phyloP scores from a whole-genome alignment of 257 asterid species.

The Striga asiatica region DNA sequence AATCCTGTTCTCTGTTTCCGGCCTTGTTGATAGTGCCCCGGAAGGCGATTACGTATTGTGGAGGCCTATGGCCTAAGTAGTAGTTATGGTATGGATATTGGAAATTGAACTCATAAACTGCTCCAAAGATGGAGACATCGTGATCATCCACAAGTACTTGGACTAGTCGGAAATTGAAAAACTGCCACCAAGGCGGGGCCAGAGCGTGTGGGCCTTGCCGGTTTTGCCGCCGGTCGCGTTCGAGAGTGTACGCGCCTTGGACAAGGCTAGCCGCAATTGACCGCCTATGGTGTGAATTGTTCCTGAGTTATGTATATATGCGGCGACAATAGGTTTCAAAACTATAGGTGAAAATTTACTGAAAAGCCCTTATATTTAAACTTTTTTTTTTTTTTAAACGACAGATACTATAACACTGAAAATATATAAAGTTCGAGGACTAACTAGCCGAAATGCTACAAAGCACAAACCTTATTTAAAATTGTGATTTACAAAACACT shows the following conservation, averaged over 20 bases:
- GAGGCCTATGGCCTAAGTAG: constrained; percentile 21
- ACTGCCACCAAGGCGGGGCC: constrained; percentile 78
- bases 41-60: constrained; percentile 47
- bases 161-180: constrained; percentile 37
- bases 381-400: too few species aligned
- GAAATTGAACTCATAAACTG: constrained; percentile 32
- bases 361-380: too few species aligned
- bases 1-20: constrained; percentile 35
- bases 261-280: constrained; percentile 62
- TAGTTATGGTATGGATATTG: constrained; percentile 5
- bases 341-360: too few species aligned
- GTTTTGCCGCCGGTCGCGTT: constrained; percentile 46
- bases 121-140: constrained; percentile 50
- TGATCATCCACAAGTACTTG: constrained; percentile 35
- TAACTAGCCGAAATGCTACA: too few species aligned
- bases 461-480: too few species aligned
- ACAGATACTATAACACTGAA: too few species aligned
- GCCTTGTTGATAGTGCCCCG: constrained; percentile 50
- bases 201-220: constrained; percentile 41
- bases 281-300: constrained; percentile 44
- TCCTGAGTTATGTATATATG: constrained; percentile 25
- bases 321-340: background rate
- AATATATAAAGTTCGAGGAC: too few species aligned
- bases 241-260: constrained; percentile 49
- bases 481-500: too few species aligned